Conservation (phyloP, 495 filamentous ascomycete genomes). For the Neurospora africana region DNA sequence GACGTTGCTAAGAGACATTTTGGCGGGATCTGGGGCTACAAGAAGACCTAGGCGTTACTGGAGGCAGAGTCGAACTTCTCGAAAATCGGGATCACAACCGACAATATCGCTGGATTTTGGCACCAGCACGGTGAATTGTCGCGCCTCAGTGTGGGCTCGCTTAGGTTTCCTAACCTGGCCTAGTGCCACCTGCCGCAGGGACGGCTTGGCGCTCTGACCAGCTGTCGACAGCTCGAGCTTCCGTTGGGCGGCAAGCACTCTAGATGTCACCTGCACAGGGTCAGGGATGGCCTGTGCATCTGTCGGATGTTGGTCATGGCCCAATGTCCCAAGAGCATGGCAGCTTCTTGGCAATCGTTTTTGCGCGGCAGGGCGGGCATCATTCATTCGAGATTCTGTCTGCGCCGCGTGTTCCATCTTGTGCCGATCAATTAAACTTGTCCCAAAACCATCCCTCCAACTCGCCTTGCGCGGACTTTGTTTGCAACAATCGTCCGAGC, state of each 20-base stretch:
- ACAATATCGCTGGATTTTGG: slow-evolving; percentile 18
- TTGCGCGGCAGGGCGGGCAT: background rate
- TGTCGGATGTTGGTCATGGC: background rate
- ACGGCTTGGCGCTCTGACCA: background rate
- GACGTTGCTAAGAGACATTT: slow-evolving; percentile 48
- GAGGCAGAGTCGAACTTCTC: slow-evolving; percentile 17
- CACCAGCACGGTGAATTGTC: slow-evolving; percentile 15
- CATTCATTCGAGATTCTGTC: background rate
- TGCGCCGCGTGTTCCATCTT: background rate
- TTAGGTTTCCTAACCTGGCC: slow-evolving; percentile 24
- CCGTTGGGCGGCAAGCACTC: background rate
- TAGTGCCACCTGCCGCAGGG: slow-evolving; percentile 7
- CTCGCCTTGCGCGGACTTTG: background rate
- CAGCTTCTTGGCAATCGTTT: background rate
- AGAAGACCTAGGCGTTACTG: slow-evolving; percentile 12
- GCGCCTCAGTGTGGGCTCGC: slow-evolving; percentile 33
- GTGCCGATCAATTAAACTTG: background rate
- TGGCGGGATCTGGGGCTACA: slow-evolving; percentile 26
- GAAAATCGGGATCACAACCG: slow-evolving; percentile 6
- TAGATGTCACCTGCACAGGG: background rate
- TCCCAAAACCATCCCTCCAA: background rate
- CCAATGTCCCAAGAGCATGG: background rate
- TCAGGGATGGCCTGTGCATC: background rate
- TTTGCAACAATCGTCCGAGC: background rate
- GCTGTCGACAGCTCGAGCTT: background rate